Conservation (phyloP, 2,329 filamentous ascomycete species). For the Oidium heveae region DNA sequence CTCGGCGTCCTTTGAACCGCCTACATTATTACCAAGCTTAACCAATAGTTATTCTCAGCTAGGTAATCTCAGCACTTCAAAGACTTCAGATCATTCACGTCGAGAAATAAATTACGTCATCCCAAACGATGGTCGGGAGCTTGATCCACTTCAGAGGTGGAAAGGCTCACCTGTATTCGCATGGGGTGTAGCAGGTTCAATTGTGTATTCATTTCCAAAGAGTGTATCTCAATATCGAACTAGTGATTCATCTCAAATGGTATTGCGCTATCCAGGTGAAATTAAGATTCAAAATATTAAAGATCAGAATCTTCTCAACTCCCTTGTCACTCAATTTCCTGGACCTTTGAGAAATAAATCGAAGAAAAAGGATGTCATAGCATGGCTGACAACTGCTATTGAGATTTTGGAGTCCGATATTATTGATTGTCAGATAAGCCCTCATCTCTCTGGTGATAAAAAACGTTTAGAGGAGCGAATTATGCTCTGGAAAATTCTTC, state of each 20-base stretch:
- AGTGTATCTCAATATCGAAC: slow-evolving; percentile 68
- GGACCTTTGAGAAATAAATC: slow-evolving; percentile 71
- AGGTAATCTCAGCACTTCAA: slow-evolving; percentile 5
- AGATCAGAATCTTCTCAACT: slow-evolving; percentile 43
- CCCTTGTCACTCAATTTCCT: slow-evolving; percentile 58
- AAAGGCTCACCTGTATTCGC: slow-evolving; percentile 65
- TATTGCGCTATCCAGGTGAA: slow-evolving; percentile 61
- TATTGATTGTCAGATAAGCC: slow-evolving; percentile 18
- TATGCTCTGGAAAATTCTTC: slow-evolving; percentile 68
- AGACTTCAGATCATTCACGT: slow-evolving; percentile 27
- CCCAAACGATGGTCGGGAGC: slow-evolving; percentile 38
- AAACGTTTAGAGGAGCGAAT: slow-evolving; percentile 59
- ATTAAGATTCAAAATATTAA: slow-evolving; percentile 55
- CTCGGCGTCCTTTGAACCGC: slow-evolving; percentile 22
- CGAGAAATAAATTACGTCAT: slow-evolving; percentile 28
- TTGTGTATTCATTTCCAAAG: slow-evolving; percentile 71
- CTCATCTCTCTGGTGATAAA: slow-evolving; percentile 29
- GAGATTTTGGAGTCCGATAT: slow-evolving; percentile 38
- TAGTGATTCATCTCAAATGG: slow-evolving; percentile 39
- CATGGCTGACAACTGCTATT: slow-evolving; percentile 61
- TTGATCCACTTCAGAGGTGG: slow-evolving; percentile 71
- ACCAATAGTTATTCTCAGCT: not conserved
- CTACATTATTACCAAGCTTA: slow-evolving; percentile 5
- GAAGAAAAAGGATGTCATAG: slow-evolving; percentile 80
- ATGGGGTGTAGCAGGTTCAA: slow-evolving; percentile 66